phyloP scores from a whole-genome alignment of 495 filamentous ascomycete genomes.

The Penicillium cataractarum region DNA sequence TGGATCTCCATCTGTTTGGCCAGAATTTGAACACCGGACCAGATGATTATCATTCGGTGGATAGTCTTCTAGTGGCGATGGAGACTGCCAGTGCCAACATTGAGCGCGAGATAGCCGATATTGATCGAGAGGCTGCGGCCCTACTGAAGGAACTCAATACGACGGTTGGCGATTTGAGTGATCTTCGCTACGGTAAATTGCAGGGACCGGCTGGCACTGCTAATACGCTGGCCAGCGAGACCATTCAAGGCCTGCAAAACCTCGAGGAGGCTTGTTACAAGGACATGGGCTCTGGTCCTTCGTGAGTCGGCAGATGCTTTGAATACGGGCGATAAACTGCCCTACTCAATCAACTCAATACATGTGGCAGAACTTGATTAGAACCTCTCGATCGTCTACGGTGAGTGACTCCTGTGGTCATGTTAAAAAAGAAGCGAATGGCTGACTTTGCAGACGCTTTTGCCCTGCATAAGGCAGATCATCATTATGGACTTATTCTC shows the following conservation, averaged over 20 bases:
- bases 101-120: slow-evolving; percentile 63
- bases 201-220: slow-evolving; percentile 58
- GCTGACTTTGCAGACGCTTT: background rate
- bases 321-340: background rate
- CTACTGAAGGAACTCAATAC: slow-evolving; percentile 63
- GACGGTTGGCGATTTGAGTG: slow-evolving; percentile 73
- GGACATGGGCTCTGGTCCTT: slow-evolving; percentile 2
- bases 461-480: background rate
- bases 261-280: slow-evolving; percentile 66
- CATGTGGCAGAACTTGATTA: background rate
- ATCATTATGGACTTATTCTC: background rate
- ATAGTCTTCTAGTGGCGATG: slow-evolving; percentile 68
- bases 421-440: background rate
- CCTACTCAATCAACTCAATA: background rate
- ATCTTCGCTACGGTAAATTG: slow-evolving; percentile 79
- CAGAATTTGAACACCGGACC: slow-evolving; percentile 41
- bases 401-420: background rate
- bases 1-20: slow-evolving; percentile 74
- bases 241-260: slow-evolving; percentile 53
- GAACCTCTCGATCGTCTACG: background rate
- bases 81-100: slow-evolving; percentile 65
- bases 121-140: slow-evolving; percentile 65
- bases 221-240: slow-evolving; percentile 64
- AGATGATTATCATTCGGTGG: slow-evolving; percentile 59
- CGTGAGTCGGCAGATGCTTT: background rate